A percentile compares a stretch with the other conserved stretches of the same genome.
Evolutionary conservation across 306 rosid species (phyloP).

Genomic region (Abrus precatorius): DNA sequence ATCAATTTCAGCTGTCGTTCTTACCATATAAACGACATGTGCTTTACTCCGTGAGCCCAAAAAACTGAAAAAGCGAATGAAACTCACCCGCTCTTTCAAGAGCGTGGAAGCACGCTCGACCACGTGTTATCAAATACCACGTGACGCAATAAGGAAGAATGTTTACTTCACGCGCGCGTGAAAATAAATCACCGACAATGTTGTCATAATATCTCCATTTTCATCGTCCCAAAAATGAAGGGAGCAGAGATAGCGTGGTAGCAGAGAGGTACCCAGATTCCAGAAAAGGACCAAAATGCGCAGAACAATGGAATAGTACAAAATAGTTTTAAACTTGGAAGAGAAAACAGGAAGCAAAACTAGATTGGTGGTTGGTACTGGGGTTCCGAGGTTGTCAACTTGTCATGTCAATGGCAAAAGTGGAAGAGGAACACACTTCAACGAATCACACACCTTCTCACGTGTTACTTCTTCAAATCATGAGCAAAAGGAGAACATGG

Average conservation of each 20-base stretch:
- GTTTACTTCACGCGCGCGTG: conserved; percentile 6
- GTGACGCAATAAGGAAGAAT: background rate
- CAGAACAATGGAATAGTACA: background rate
- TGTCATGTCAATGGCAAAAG: conserved; percentile 39
- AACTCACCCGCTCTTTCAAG: background rate
- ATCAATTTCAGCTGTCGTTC: background rate
- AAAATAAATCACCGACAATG: background rate
- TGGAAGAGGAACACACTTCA: conserved; percentile 43
- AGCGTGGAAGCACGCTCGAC: background rate
- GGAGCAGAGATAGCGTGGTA: background rate
- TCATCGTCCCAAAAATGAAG: background rate
- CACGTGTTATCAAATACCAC: background rate
- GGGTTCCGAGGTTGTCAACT: background rate
- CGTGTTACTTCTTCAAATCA: conserved; percentile 46
- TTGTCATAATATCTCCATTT: background rate
- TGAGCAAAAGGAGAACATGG: conserved; percentile 82
- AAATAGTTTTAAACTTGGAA: conserved; percentile 3
- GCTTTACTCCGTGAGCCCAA: background rate
- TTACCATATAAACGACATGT: background rate
- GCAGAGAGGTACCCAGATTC: conserved; percentile 15
- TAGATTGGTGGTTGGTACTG: background rate
- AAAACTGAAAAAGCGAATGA: background rate
- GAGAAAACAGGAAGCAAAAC: background rate
- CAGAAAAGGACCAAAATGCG: background rate
- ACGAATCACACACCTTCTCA: conserved; percentile 33